Evolutionary conservation across 2,329 filamentous ascomycete genomes (phyloP).

Genomic region (Ophiostoma montium): DNA sequence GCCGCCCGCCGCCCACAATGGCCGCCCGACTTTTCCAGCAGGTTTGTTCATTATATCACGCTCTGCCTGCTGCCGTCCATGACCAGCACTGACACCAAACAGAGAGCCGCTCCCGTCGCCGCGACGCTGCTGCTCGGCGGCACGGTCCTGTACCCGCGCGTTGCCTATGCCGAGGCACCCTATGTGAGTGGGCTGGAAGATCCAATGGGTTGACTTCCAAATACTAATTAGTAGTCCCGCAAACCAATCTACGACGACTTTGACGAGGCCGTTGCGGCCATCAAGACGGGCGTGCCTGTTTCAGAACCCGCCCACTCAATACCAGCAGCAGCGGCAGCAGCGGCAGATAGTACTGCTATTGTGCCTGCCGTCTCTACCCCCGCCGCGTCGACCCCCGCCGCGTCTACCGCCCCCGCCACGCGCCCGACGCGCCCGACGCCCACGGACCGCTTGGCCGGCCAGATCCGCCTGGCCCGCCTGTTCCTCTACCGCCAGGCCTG

Average conservation of each 20-base stretch:
- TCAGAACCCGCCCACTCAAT: conserved; percentile 4
- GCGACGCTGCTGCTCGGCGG: conserved; percentile 35
- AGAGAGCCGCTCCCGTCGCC: conserved; percentile 41
- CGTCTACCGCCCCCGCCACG: conserved; percentile 18
- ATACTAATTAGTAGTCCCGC: conserved; percentile 24
- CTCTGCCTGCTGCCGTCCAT: too few relatives aligned
- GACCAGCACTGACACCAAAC: neutral
- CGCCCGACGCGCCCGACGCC: conserved; percentile 49
- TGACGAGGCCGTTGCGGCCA: conserved; percentile 24
- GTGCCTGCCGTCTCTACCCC: too few relatives aligned
- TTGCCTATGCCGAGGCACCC: conserved; percentile 38
- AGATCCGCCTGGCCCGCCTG: conserved; percentile 69
- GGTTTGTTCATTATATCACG: conserved; percentile 32
- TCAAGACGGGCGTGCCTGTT: conserved; percentile 8
- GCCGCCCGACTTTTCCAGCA: conserved; percentile 44
- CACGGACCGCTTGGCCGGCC: conserved; percentile 73
- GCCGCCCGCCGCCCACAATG: conserved; percentile 27
- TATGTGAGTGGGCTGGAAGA: conserved; percentile 7
- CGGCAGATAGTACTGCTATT: too few relatives aligned
- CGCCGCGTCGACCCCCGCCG: conserved; percentile 10
- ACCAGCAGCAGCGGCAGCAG: too few relatives aligned
- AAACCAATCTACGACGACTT: conserved; percentile 74
- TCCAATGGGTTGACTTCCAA: too few relatives aligned
- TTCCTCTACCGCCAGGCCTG: conserved; percentile 66
- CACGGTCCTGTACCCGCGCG: conserved; percentile 32